Percentiles rank a stretch among this genome's conserved stretches.
Evolutionary conservation across 1,139 yeast genomes (phyloP).

Genomic region (Arxiozyma heterogenica): DNA sequence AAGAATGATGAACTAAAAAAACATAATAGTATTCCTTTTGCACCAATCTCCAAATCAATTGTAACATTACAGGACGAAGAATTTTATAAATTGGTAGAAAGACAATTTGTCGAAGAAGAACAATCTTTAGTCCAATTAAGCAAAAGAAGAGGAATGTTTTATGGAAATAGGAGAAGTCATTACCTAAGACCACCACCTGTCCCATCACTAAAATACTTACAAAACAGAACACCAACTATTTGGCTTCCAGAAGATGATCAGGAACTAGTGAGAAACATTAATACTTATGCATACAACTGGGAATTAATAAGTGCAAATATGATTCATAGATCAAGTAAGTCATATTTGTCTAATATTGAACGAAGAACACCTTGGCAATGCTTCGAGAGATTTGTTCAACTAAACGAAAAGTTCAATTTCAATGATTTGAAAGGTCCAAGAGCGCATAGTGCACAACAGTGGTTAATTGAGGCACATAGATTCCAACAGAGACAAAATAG

Average conservation of each 20-base stretch:
- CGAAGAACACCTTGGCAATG: conserved; percentile 98
- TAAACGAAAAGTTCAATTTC: conserved; percentile 78
- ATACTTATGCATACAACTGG: conserved; percentile 90
- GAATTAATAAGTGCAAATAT: conserved; percentile 77
- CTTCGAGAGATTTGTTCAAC: conserved; percentile 88
- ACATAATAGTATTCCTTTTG: conserved; percentile 29
- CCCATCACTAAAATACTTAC: conserved; percentile 70
- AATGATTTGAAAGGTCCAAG: conserved; percentile 82
- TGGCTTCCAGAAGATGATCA: conserved; percentile 96
- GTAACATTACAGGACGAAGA: conserved; percentile 55
- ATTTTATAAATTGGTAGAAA: conserved; percentile 53
- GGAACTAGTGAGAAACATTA: conserved; percentile 66
- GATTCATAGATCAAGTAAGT: conserved; percentile 52
- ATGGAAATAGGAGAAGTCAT: conserved; percentile 48
- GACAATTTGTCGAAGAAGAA: conserved; percentile 38
- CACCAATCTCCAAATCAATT: conserved; percentile 53
- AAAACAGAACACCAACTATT: conserved; percentile 78
- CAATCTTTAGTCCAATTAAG: conserved; percentile 29
- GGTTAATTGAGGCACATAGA: conserved; percentile 86
- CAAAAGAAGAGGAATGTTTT: conserved; percentile 31
- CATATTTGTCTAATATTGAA: conserved; percentile 79
- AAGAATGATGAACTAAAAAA: conserved; percentile 26
- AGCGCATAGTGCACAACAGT: conserved; percentile 75
- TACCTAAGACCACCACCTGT: conserved; percentile 76
- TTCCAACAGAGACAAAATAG: conserved; percentile 76